phyloP scores from a whole-genome alignment of 306 rosid genomes.

The Pterocarpus macrocarpus region DNA sequence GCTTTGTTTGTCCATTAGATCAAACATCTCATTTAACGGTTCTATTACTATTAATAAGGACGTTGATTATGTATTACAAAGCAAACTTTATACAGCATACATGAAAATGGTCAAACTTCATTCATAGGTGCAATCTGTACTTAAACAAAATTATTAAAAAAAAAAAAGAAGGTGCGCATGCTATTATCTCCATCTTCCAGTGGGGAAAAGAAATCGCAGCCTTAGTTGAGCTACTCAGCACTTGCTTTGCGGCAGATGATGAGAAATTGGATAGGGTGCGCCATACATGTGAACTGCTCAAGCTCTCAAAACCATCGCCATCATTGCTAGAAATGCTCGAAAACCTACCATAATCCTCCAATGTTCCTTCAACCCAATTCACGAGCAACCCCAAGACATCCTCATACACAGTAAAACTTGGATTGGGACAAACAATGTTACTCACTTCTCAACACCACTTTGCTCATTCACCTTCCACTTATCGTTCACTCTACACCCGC shows the following conservation, averaged over 20 bases:
- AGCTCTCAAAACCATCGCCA: not conserved
- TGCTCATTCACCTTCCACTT: conserved; percentile 53
- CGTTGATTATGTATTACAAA: too few relatives aligned
- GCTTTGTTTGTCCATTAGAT: not conserved
- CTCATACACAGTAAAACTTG: not conserved
- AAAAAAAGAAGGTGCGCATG: too few relatives aligned
- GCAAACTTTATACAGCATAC: not conserved
- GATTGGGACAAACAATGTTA: conserved; percentile 55
- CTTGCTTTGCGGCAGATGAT: not conserved
- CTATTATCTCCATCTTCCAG: too few relatives aligned
- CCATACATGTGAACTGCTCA: not conserved
- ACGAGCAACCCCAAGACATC: not conserved
- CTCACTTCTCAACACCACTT: conserved; percentile 51
- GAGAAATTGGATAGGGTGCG: not conserved
- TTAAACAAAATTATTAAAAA: too few relatives aligned
- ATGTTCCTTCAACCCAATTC: not conserved
- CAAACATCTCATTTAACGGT: not conserved
- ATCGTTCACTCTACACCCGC: conserved; percentile 34
- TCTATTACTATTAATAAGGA: too few relatives aligned
- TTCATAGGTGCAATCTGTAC: not conserved
- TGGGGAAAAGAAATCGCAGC: not conserved
- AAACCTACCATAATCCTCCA: not conserved
- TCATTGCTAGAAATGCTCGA: not conserved
- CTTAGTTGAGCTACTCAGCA: not conserved
- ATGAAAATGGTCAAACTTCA: not conserved